Percentiles rank a stretch among this genome's conserved stretches.
These are phyloP conservation scores for Rosa persica DNA, from an alignment of 306 rosid species.

Conservation along the genomic window DNA sequence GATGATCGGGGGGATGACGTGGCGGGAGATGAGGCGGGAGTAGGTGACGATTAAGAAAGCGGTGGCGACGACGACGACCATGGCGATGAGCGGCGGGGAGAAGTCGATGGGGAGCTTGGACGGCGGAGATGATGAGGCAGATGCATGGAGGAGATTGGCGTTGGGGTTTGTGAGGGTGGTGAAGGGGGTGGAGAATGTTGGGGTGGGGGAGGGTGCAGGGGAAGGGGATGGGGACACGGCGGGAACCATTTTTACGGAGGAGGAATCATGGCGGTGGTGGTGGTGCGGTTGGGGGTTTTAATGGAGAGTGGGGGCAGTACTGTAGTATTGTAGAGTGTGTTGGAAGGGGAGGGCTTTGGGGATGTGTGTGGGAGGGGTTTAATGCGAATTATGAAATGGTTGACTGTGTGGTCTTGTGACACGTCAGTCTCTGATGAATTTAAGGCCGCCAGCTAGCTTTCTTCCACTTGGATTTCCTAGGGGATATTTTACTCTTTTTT, in stretches of 20 bases:
- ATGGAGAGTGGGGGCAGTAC: background rate
- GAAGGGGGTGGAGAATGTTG: constrained; percentile 17
- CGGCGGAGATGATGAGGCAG: constrained; percentile 32
- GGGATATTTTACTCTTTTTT: background rate
- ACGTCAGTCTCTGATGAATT: background rate
- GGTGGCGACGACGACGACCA: constrained; percentile 83
- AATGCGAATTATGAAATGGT: constrained; percentile 1
- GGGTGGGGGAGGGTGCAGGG: constrained; percentile 14
- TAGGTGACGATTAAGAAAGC: constrained; percentile 82
- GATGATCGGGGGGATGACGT: constrained; percentile 54
- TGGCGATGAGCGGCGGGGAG: constrained; percentile 84
- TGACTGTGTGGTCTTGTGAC: background rate
- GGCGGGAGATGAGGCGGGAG: constrained; percentile 86
- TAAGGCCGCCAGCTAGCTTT: constrained; percentile 2
- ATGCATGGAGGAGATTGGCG: constrained; percentile 21
- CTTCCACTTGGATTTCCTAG: background rate
- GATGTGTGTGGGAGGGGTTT: constrained; percentile 1
- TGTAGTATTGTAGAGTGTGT: background rate
- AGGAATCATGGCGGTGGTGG: constrained; percentile 15
- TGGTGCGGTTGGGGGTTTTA: background rate
- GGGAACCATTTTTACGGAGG: constrained; percentile 19
- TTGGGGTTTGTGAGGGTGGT: constrained; percentile 6
- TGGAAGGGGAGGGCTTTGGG: background rate
- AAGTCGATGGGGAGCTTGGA: constrained; percentile 64
- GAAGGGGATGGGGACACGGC: constrained; percentile 15